Conservation (phyloP, 2,329 filamentous ascomycete species). For the Proliferodiscus dingleyae region DNA sequence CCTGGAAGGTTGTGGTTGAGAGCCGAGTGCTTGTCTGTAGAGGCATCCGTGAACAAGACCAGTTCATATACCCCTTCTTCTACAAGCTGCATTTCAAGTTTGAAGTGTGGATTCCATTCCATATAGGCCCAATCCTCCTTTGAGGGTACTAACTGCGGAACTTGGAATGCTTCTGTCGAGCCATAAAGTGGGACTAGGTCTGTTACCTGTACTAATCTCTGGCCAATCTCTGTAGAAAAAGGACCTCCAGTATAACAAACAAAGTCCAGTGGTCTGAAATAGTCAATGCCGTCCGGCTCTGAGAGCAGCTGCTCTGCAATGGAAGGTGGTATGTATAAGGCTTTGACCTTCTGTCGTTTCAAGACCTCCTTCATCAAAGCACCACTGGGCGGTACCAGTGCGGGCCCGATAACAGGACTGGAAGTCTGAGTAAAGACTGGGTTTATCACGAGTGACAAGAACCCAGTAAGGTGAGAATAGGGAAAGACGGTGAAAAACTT, state of each 20-base stretch:
- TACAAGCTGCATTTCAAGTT: conserved; percentile 1
- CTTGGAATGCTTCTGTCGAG: conserved; percentile 6
- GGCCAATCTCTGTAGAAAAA: conserved; percentile 2
- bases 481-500: conserved; percentile 4
- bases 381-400: conserved; percentile 5
- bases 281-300: neutral
- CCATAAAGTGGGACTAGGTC: conserved; percentile 6
- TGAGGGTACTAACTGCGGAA: conserved; percentile 6
- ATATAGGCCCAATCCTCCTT: conserved; percentile 7
- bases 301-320: neutral
- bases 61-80: conserved; percentile 4
- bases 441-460: neutral
- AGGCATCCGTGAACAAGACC: conserved; percentile 7
- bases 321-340: neutral
- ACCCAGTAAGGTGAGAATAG: conserved; percentile 6
- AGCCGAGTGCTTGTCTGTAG: neutral
- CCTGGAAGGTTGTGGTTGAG: conserved; percentile 7
- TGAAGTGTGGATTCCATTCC: conserved; percentile 1
- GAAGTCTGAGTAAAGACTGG: neutral
- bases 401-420: conserved; percentile 5
- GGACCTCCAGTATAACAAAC: conserved; percentile 8
- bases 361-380: conserved; percentile 2
- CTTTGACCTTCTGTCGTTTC: neutral
- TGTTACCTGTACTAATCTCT: conserved; percentile 3
- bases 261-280: neutral